These are phyloP conservation scores for Hyaloscypha finlandica DNA, from an alignment of 495 filamentous ascomycete species.

Conservation along the genomic window DNA sequence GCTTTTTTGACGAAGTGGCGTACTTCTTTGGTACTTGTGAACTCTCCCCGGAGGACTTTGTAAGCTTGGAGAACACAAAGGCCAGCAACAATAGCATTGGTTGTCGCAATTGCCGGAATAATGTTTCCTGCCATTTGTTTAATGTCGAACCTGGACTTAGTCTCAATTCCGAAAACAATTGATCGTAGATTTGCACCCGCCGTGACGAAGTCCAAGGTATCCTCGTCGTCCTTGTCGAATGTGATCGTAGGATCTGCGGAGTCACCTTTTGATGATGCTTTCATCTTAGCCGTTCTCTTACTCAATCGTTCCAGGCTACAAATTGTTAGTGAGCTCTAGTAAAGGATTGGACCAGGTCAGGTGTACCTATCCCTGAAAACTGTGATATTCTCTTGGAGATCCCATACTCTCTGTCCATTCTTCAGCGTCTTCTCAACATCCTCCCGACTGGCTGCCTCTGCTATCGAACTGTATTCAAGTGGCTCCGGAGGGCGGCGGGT, in stretches of 20 bases:
- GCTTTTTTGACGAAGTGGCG: not conserved
- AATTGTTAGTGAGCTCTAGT: constrained; percentile 18
- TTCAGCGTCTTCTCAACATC: constrained; percentile 51
- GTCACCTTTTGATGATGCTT: constrained; percentile 50
- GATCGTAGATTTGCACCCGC: constrained; percentile 88
- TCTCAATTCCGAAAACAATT: constrained; percentile 80
- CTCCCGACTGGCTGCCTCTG: constrained; percentile 40
- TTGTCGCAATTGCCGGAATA: constrained; percentile 97
- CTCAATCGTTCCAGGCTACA: constrained; percentile 72
- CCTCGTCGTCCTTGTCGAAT: constrained; percentile 97
- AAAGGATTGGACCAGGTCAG: not conserved
- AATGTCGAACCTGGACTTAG: constrained; percentile 90
- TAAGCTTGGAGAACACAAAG: constrained; percentile 92
- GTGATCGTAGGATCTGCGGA: constrained; percentile 63
- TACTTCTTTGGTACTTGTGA: constrained; percentile 38
- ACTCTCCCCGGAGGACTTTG: constrained; percentile 81
- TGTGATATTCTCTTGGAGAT: constrained; percentile 73
- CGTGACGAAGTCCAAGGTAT: constrained; percentile 93
- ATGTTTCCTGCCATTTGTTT: constrained; percentile 99
- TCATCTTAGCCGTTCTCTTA: constrained; percentile 63
- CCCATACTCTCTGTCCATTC: constrained; percentile 80
- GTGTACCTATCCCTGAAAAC: constrained; percentile 81
- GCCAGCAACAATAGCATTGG: constrained; percentile 93
- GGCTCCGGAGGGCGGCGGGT: constrained; percentile 70
- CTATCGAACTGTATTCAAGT: constrained; percentile 62